These are phyloP conservation scores for Tetrahymena borealis DNA, from an alignment of 73 alveolate genomes.

Conservation along the genomic window DNA sequence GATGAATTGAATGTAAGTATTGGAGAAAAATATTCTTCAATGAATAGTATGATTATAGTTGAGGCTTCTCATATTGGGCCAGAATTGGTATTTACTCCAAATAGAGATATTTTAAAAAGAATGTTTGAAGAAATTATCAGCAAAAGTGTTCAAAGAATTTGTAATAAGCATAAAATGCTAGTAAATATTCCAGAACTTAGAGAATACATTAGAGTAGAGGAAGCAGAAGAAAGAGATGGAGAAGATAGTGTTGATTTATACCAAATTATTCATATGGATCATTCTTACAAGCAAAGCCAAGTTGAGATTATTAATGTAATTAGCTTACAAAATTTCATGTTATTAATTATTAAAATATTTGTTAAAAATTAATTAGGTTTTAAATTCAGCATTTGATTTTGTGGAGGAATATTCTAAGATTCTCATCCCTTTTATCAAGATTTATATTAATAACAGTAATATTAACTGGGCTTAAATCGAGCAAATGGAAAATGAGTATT, in stretches of 20 bases:
- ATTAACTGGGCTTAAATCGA: constrained; percentile 8
- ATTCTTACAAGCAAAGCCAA: constrained; percentile 41
- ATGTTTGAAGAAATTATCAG: constrained; percentile 25
- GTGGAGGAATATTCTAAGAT: constrained; percentile 38
- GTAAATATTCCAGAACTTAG: constrained; percentile 53
- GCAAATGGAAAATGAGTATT: background rate
- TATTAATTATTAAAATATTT: constrained; percentile 22
- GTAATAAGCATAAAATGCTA: constrained; percentile 46
- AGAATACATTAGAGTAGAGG: constrained; percentile 46
- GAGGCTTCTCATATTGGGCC: constrained; percentile 17
- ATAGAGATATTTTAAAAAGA: constrained; percentile 7
- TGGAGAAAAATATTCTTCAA: constrained; percentile 50
- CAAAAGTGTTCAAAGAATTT: constrained; percentile 20
- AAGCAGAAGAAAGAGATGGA: constrained; percentile 44
- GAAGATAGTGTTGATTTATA: constrained; percentile 61
- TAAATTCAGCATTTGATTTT: constrained; percentile 41
- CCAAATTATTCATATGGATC: constrained; percentile 52
- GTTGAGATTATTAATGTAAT: constrained; percentile 56
- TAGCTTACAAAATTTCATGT: constrained; percentile 46
- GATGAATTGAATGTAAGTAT: constrained; percentile 48
- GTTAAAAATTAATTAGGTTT: constrained; percentile 45
- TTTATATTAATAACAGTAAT: constrained; percentile 50
- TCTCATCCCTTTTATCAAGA: constrained; percentile 46
- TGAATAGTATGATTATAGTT: constrained; percentile 38
- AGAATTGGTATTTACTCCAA: constrained; percentile 14